These are phyloP conservation scores for Cadophora malorum DNA, from an alignment of 2,329 filamentous ascomycete species.

Conservation along the genomic window DNA sequence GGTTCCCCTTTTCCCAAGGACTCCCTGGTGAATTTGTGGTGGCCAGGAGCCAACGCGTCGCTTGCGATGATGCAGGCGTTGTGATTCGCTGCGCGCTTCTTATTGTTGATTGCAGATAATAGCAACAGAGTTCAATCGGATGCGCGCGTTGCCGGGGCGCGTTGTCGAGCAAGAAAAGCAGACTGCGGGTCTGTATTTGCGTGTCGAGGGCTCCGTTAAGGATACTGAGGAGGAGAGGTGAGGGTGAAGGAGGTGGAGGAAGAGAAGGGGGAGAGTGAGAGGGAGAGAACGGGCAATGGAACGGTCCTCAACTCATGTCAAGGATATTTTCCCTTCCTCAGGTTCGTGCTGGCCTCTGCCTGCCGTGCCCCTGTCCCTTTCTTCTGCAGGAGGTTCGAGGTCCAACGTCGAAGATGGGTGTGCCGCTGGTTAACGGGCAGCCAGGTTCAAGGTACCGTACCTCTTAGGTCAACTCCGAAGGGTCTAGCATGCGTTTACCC, in stretches of 20 bases:
- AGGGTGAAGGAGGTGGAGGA: not conserved
- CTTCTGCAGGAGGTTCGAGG: not conserved
- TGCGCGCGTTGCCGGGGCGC: constrained; percentile 20
- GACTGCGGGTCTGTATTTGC: not conserved
- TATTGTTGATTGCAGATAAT: constrained; percentile 23
- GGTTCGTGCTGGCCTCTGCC: not conserved
- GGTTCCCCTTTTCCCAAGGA: constrained; percentile 22
- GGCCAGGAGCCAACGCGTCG: constrained; percentile 28
- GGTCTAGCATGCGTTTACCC: not conserved
- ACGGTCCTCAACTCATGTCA: not conserved
- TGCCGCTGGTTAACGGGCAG: too few species aligned
- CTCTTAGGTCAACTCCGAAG: not conserved
- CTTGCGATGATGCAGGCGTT: constrained; percentile 19
- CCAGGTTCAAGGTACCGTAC: not conserved
- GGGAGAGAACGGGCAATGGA: not conserved
- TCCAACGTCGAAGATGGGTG: not conserved
- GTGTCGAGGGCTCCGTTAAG: not conserved
- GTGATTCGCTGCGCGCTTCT: constrained; percentile 21
- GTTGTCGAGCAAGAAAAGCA: not conserved
- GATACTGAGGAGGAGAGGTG: not conserved
- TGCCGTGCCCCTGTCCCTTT: not conserved
- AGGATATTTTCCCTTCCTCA: constrained; percentile 8
- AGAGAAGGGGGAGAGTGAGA: not conserved
- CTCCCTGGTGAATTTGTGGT: constrained; percentile 17
- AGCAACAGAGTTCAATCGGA: constrained; percentile 17